Evolutionary conservation across 164 flowering plant genomes (phyloP), one percentile per base, ranked within the genome.

Genomic region (Paratinospora sagittata): DNA sequence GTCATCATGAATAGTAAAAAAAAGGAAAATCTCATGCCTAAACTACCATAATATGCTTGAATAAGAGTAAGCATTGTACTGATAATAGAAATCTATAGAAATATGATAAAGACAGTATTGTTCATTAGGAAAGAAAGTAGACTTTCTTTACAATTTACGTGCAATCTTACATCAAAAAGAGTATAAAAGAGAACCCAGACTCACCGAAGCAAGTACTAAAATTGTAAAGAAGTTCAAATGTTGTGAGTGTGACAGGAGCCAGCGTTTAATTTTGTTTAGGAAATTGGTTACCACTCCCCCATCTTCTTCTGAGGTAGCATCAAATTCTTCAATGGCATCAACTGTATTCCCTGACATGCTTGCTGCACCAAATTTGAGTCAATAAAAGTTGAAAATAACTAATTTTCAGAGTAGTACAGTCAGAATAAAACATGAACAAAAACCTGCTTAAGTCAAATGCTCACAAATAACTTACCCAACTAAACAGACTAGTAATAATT

Each of bases 191-290:
- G 68, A 76, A 47, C 23, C 60, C 7, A 67, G 67, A 85, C 96
- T 85, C 61, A 95, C 99, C 84, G 99, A 92, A 82, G 99, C 98
- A 78, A 95, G 97, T 73, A 89, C 70, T 78, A 95, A 73, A 66
- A 95, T 87, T 3, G 96, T 85, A 65, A 86, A 81, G 80, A 93
- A 93, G 83, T 92, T 95, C 86, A 95, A 74, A 75, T 89, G 91
- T 69, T 95, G 97, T 1, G 96, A 78, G 73, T 87, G 96, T 8
- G 90, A 81, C 27, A 90, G 66, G 66, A 95, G 77, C 96, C 96
- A 92, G 65, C 81, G 74, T 71, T 95, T 91, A 43, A 89, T 65
- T 77, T 73, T 73, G 47, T 45, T 77, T 21, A 92, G 68, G 23
- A 57, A 74, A 33, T 78, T 71, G 24, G 90, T 76, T 41, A 86